Conservation (phyloP, 768 basidiomycete species). For the Hericium coralloides region DNA sequence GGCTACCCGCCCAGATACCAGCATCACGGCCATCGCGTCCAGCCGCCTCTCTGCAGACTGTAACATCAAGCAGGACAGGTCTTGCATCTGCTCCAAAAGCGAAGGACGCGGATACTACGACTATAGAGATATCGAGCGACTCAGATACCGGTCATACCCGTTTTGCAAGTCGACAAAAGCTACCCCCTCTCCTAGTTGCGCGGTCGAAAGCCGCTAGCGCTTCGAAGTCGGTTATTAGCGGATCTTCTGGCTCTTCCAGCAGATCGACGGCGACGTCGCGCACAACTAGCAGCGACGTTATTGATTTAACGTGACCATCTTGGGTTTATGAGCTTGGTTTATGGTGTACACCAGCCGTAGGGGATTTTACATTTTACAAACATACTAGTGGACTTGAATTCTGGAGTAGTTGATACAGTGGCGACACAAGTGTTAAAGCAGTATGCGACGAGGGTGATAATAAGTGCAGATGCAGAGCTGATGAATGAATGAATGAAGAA, state of each 20-base stretch:
- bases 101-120: constrained; percentile 10
- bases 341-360: no score
- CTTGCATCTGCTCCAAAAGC: background rate
- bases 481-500: constrained; percentile 1
- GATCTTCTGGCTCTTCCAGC: no score
- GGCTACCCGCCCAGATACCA: background rate
- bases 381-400: no score
- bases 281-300: constrained; percentile 20
- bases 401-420: no score
- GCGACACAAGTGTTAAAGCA: no score
- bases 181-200: constrained; percentile 19
- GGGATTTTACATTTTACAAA: no score
- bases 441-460: no score
- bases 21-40: background rate
- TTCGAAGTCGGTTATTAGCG: no score
- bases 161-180: background rate
- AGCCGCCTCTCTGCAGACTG: background rate
- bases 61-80: background rate
- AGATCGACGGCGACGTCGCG: no score
- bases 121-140: constrained; percentile 34
- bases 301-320: constrained; percentile 30
- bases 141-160: constrained; percentile 18
- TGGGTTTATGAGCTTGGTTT: background rate
- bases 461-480: no score
- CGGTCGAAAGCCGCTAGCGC: constrained; percentile 9